These are phyloP conservation scores for Hericium alpestre DNA, from an alignment of 768 basidiomycete genomes.

Conservation along the genomic window DNA sequence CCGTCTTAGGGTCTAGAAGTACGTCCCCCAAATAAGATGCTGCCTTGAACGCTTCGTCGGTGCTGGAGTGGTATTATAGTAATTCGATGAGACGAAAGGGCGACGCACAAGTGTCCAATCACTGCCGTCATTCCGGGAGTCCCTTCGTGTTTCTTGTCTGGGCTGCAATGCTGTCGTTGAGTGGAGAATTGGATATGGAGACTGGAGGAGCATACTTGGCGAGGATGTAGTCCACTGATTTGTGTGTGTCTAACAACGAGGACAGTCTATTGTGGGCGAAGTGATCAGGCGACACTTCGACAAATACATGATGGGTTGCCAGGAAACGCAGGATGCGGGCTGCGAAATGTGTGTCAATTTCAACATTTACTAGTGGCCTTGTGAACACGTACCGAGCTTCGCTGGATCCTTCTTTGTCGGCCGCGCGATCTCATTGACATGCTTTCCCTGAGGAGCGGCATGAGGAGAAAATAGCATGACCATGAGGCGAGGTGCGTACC, in stretches of 20 bases:
- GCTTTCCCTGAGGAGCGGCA: conserved; percentile 2
- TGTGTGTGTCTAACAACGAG: conserved; percentile 23
- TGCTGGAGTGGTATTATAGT: not conserved
- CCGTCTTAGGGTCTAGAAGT: conserved; percentile 20
- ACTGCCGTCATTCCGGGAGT: conserved; percentile 4
- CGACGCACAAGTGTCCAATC: conserved; percentile 4
- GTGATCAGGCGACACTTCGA: conserved; percentile 25
- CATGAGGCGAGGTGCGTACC: not conserved
- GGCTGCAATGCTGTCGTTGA: not conserved
- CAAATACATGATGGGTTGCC: conserved; percentile 28
- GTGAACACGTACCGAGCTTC: conserved; percentile 7
- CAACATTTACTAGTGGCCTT: not conserved
- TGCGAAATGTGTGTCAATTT: conserved; percentile 2
- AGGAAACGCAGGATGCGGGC: conserved; percentile 29
- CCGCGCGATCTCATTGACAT: conserved; percentile 4
- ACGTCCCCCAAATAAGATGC: conserved; percentile 23
- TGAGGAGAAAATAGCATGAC: not conserved
- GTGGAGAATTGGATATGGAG: not conserved
- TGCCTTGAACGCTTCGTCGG: conserved; percentile 23
- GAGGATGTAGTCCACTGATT: conserved; percentile 13
- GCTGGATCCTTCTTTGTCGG: not conserved
- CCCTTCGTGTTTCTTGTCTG: conserved; percentile 1
- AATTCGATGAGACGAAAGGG: not conserved
- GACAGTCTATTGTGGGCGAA: conserved; percentile 31
- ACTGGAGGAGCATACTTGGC: not conserved